A percentile compares a stretch with the other conserved stretches of the same genome.
phyloP scores from a whole-genome alignment of 345 rosid species.

The Schrenkiella parvula region DNA sequence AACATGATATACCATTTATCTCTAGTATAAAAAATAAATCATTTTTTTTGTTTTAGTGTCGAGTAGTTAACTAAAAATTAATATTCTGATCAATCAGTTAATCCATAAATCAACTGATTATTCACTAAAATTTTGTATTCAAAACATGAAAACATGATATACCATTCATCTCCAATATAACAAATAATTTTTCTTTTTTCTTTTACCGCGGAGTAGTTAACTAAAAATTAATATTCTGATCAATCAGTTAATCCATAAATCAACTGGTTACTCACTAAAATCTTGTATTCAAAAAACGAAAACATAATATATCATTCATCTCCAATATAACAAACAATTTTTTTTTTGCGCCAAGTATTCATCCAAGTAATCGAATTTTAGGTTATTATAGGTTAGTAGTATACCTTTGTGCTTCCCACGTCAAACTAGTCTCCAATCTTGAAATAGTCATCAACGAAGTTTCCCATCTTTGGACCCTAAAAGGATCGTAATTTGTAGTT shows the following conservation, averaged over 20 bases:
- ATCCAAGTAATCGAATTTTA: no score
- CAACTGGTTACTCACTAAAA: background rate
- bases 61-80: background rate
- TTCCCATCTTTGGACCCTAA: constrained; percentile 27
- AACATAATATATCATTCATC: no score
- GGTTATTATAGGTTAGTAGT: background rate
- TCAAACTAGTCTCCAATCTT: constrained; percentile 7
- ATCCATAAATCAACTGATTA: background rate
- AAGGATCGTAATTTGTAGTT: constrained; percentile 25
- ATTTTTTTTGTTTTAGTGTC: background rate
- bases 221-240: background rate
- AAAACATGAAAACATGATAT: no score
- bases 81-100: background rate
- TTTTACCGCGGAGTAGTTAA: background rate
- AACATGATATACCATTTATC: no score
- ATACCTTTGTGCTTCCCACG: constrained; percentile 21
- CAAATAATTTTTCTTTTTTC: background rate
- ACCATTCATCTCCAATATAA: no score
- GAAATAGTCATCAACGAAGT: constrained; percentile 5
- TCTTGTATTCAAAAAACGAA: no score
- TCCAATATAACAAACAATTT: background rate
- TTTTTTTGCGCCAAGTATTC: no score
- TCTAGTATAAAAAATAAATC: background rate
- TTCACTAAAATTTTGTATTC: no score
- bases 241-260: background rate